Percentiles rank a stretch among this genome's conserved stretches.
Conservation (phyloP, 371 early-diverging fungal genomes). For the Zychaea mexicana region DNA sequence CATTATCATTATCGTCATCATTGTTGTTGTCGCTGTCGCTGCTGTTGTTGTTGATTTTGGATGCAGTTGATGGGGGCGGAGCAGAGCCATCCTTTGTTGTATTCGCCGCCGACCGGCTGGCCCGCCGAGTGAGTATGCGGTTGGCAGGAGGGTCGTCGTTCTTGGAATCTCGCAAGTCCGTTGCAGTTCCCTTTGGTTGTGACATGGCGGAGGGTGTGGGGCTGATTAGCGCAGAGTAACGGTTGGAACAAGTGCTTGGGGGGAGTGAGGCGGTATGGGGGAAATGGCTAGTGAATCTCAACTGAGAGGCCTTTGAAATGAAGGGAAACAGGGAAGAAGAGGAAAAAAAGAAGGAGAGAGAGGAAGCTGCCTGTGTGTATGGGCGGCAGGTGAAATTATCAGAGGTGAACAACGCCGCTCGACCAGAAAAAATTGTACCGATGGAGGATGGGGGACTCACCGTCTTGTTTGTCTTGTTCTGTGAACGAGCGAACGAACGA, state of each 20-base stretch:
- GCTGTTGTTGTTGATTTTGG: background rate
- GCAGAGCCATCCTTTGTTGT: background rate
- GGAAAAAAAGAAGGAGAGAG: background rate
- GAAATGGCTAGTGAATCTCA: too few species aligned
- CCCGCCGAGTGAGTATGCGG: conserved; percentile 22
- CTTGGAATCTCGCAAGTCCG: conserved; percentile 16
- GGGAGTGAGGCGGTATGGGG: too few species aligned
- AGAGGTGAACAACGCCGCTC: background rate
- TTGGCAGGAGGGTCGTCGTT: conserved; percentile 12
- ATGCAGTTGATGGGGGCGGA: background rate
- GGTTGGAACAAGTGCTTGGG: too few species aligned
- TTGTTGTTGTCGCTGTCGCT: background rate
- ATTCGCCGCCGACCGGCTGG: conserved; percentile 19
- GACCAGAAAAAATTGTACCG: background rate
- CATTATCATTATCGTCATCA: background rate
- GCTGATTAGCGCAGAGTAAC: background rate
- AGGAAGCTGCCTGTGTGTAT: background rate
- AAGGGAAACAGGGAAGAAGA: conserved; percentile 2
- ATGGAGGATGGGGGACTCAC: background rate
- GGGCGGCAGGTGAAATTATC: conserved; percentile 12
- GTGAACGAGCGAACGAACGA: too few species aligned
- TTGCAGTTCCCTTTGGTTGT: conserved; percentile 8
- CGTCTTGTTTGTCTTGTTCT: background rate
- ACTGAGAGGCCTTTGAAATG: conserved; percentile 1
- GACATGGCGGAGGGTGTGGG: conserved; percentile 4